These are phyloP conservation scores for Picea glauca DNA, from an alignment of 75 land plant species.

Conservation along the genomic window DNA sequence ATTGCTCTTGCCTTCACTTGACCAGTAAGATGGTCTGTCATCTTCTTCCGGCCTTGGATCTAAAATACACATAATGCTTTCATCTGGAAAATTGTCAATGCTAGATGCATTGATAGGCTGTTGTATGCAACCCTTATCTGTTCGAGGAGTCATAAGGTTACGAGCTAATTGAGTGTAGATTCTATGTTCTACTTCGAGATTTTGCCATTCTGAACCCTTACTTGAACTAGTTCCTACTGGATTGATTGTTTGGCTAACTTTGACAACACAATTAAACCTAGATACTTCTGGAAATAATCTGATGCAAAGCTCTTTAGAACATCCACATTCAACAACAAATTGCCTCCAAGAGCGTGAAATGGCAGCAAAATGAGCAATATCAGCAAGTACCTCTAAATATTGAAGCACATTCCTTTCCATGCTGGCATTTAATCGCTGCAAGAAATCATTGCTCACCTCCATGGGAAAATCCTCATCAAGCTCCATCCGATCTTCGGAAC, in stretches of 20 bases:
- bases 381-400: conserved; percentile 20
- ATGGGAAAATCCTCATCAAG: neutral
- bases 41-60: conserved; percentile 39
- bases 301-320: conserved; percentile 42
- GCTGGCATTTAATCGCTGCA: conserved; percentile 21
- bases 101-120: conserved; percentile 71
- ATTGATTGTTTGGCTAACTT: neutral
- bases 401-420: conserved; percentile 19
- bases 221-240: conserved; percentile 1
- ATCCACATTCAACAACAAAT: conserved; percentile 27
- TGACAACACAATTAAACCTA: conserved; percentile 9
- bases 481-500: conserved; percentile 11
- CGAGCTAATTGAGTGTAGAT: conserved; percentile 20
- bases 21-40: conserved; percentile 76
- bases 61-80: conserved; percentile 69
- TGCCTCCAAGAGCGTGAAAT: conserved; percentile 9
- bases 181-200: conserved; percentile 25
- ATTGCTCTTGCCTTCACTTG: conserved; percentile 61
- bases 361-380: conserved; percentile 11
- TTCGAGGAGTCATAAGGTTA: conserved; percentile 12
- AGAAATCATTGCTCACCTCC: conserved; percentile 17
- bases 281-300: conserved; percentile 35
- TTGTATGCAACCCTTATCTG: conserved; percentile 25
- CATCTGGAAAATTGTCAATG: conserved; percentile 79
- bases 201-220: conserved; percentile 20